Base-by-base conservation (phyloP, 768 basidiomycete genomes). In the Amanita rimosa region DNA sequence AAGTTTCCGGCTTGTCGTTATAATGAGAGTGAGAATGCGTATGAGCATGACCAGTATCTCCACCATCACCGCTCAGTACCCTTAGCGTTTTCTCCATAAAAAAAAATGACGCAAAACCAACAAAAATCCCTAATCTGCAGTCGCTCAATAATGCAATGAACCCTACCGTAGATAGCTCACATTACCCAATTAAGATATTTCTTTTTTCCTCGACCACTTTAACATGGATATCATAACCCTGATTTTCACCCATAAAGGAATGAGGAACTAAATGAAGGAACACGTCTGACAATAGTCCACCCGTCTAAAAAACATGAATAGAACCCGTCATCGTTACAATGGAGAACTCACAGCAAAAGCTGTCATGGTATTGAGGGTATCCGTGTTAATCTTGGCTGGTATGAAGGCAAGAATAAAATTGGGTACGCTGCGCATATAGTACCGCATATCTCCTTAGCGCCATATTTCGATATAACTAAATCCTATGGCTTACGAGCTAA, bases 341-440 rank as follows among this genome's bases (percentile, higher is more conserved):
- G 11, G 11, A 42, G 31, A 44, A 62, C 83, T 62, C 62, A 88
- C 86, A 52, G 91, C 91, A 62, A 93, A 93, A 5, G 91, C 87
- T 29, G 90, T 93, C 90, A 93, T 93, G 10, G 87, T 91, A 58
- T 93, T 93, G 51, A 94, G 74, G 38, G 89, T 91, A 62, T 88
- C 73, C 13, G 75, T 73, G 64, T 84, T 81, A 59, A 95, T 90
- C 62, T 91, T 73, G 46, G 86, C 85, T 24, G 92, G 92, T 56
- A 95, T 94, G 62, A 94, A 92, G 4, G 88, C 87, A 46, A 96
- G 83, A 54, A 96, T 91, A 57, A 96, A 88, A 67, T 96, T 96
- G 43, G 92, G 92, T 50, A 94, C 79, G 33, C 90, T 93, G 60
- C 34, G 34, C 33, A 24, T 36, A 36, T 33, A 37, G 37, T 53